A percentile compares a stretch with the other conserved stretches of the same genome.
phyloP scores from a whole-genome alignment of 495 filamentous ascomycete species.

The Pseudoneurospora amorphoporcata region DNA sequence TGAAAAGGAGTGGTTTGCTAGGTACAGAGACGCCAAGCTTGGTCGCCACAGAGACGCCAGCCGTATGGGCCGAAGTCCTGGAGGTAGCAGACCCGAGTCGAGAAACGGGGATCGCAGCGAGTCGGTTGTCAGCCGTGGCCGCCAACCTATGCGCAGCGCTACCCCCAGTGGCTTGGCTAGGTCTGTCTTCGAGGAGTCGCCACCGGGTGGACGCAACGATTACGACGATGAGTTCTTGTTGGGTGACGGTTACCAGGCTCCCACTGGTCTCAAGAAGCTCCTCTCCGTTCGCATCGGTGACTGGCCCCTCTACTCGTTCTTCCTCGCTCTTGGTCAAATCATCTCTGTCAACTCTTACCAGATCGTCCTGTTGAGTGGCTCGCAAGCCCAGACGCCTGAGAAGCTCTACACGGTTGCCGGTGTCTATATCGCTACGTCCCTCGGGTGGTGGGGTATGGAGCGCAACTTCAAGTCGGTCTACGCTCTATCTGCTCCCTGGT shows the following conservation, averaged over 20 bases:
- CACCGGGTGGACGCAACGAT: conserved; percentile 3
- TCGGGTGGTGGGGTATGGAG: conserved; percentile 55
- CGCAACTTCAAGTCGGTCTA: conserved; percentile 46
- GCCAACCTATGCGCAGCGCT: conserved; percentile 21
- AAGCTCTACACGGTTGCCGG: conserved; percentile 54
- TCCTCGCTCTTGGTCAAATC: conserved; percentile 58
- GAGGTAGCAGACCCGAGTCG: conserved; percentile 15
- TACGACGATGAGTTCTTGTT: conserved; percentile 48
- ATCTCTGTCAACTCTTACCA: conserved; percentile 60
- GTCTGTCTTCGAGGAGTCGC: conserved; percentile 22
- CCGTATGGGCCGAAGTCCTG: conserved; percentile 5
- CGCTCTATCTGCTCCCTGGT: conserved; percentile 47
- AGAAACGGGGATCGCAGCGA: conserved; percentile 16
- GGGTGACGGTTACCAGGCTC: conserved; percentile 53
- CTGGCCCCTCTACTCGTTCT: conserved; percentile 65
- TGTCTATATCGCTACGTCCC: conserved; percentile 50
- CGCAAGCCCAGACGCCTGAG: conserved; percentile 46
- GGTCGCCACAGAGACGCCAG: conserved; percentile 17
- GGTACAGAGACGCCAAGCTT: conserved; percentile 51
- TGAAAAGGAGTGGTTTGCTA: conserved; percentile 55
- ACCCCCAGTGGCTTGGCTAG: conserved; percentile 20
- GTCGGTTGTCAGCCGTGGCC: conserved; percentile 21
- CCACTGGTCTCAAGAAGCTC: conserved; percentile 50
- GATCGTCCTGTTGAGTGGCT: conserved; percentile 53
- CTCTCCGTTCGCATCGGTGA: conserved; percentile 37